Evolutionary conservation across 116 monocot species (phyloP), one percentile per base, ranked within the genome.

Genomic region (Trichopus zeylanicus): DNA sequence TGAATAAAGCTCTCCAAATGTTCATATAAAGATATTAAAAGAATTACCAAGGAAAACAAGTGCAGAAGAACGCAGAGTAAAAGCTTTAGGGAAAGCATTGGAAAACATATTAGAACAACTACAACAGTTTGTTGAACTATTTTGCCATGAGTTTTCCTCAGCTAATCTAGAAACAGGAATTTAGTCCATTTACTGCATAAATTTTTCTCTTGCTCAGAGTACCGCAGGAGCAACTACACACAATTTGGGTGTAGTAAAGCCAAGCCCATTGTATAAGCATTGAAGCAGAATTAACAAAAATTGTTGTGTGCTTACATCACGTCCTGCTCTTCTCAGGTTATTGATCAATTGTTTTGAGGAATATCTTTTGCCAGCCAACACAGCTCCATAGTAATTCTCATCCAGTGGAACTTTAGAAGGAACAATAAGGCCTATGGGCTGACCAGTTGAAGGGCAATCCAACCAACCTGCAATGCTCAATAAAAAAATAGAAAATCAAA

Each of bases 401-500:
- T 83, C 97, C 15, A 97, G 73, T 68, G 97, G 97, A 77, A 91
- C 97, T 73, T 97, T 97, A 21, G 91, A 97, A 70, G 97, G 97
- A 63, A 97, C 79, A 23, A 97, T 60, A 73, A 48, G 65, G 47
- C 68, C 81, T 54, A 97, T 73, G 60, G 60, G 46, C 34, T 84
- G 69, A 24, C 97, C 97, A 81, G 55, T 62, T 54, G 97, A 31
- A 68, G 87, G 97, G 62, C 97, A 97, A 55, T 91, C 87, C 70
- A 97, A 51, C 97, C 97, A 97, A 58, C 97, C 91, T 97, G 62
- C 3, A 3, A 42, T 42, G n/a, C n/a, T 42, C 42, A 42, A 42
- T 47, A 78, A 60, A 23, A 27, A 48, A 46, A 29, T 28, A 48
- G 0, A 63, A 1, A 59, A 22, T 7, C 21, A 57, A 15, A 33